Percentiles rank a stretch among this genome's conserved stretches.
These are phyloP conservation scores for Penicillium steckii DNA, from an alignment of 495 filamentous ascomycete species.

Conservation along the genomic window DNA sequence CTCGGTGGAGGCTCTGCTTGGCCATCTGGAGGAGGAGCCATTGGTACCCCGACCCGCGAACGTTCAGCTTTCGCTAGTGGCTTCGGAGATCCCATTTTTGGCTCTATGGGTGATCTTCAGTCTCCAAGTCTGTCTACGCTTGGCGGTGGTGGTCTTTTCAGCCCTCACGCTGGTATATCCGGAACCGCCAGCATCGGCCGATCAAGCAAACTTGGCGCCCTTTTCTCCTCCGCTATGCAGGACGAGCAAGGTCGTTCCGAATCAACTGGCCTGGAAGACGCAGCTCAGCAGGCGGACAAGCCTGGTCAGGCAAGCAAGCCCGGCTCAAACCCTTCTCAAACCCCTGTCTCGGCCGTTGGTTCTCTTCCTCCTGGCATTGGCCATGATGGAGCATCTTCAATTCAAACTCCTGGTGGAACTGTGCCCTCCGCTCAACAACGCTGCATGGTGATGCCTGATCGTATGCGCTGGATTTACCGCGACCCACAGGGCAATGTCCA, in stretches of 20 bases:
- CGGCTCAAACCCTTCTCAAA: constrained; percentile 39
- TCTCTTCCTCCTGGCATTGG: constrained; percentile 35
- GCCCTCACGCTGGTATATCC: constrained; percentile 45
- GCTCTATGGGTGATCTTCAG: constrained; percentile 66
- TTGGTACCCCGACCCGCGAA: constrained; percentile 75
- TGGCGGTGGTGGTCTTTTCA: constrained; percentile 56
- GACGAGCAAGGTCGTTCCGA: constrained; percentile 56
- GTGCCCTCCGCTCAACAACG: constrained; percentile 72
- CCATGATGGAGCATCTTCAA: constrained; percentile 27
- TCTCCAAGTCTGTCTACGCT: constrained; percentile 68
- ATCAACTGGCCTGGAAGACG: constrained; percentile 53
- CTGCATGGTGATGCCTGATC: constrained; percentile 98
- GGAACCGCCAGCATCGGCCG: constrained; percentile 59
- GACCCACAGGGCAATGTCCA: constrained; percentile 90
- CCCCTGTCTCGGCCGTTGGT: constrained; percentile 43
- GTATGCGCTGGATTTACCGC: constrained; percentile 97
- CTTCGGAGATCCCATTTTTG: constrained; percentile 75
- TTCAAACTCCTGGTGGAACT: constrained; percentile 45
- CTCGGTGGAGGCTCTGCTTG: constrained; percentile 62
- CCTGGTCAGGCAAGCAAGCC: constrained; percentile 28
- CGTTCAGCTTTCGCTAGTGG: constrained; percentile 58
- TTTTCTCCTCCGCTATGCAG: constrained; percentile 91
- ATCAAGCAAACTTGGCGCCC: constrained; percentile 78
- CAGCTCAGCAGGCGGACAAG: constrained; percentile 25
- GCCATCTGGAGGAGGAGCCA: constrained; percentile 58